Evolutionary conservation across 2,329 filamentous ascomycete species (phyloP).

Genomic region (Fusarium praegraminearum): DNA sequence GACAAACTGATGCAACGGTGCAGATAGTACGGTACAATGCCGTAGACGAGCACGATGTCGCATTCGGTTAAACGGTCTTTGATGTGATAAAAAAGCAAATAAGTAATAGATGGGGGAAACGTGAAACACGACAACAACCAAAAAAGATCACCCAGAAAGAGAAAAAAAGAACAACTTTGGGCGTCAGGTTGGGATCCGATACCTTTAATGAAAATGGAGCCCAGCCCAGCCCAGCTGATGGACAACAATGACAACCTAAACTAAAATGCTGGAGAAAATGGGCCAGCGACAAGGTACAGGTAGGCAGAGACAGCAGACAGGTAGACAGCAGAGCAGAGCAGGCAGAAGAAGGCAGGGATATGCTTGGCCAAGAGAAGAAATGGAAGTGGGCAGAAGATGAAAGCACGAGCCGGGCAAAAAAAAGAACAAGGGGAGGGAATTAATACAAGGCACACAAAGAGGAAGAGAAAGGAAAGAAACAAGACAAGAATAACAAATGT

Average conservation of each 20-base stretch:
- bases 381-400: slow-evolving; percentile 34
- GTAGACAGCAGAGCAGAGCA: neutral
- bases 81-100: neutral
- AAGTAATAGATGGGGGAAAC: neutral
- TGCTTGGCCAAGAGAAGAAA: slow-evolving; percentile 30
- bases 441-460: slow-evolving; percentile 24
- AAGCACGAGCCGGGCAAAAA: slow-evolving; percentile 6
- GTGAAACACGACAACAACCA: slow-evolving; percentile 14
- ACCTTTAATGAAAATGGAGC: slow-evolving; percentile 29
- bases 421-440: slow-evolving; percentile 13
- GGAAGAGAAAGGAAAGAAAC: slow-evolving; percentile 3
- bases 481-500: slow-evolving; percentile 10
- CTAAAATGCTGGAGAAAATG: slow-evolving; percentile 24
- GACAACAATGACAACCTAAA: slow-evolving; percentile 36
- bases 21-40: slow-evolving; percentile 5
- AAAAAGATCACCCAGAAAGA: slow-evolving; percentile 18
- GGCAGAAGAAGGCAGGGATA: neutral
- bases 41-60: slow-evolving; percentile 33
- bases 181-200: slow-evolving; percentile 28
- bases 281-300: slow-evolving; percentile 13
- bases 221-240: slow-evolving; percentile 42
- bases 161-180: slow-evolving; percentile 12
- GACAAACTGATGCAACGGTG: slow-evolving; percentile 1
- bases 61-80: slow-evolving; percentile 20
- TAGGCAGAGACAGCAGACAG: slow-evolving; percentile 10